Conservation (phyloP, 2,329 filamentous ascomycete genomes). For the Colletotrichum higginsianum region DNA sequence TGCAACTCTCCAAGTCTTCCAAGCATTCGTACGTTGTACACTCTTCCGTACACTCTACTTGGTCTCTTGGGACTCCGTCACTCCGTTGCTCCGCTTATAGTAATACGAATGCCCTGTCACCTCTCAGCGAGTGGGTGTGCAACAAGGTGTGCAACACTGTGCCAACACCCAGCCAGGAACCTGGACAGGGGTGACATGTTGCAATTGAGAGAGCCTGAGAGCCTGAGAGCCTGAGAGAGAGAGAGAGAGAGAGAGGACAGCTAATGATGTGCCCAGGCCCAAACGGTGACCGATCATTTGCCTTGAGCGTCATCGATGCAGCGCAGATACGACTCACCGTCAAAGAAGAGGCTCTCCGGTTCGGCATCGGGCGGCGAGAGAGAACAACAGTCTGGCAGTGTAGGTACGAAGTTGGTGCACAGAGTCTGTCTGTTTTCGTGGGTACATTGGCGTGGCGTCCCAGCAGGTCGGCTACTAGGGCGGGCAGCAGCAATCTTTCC, state of each 20-base stretch:
- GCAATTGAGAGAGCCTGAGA: not conserved
- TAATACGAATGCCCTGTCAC: not conserved
- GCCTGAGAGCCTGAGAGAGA: too few relatives aligned
- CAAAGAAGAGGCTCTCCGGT: not conserved
- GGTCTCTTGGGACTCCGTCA: not conserved
- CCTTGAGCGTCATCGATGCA: not conserved
- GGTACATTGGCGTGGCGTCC: not conserved
- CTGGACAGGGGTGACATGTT: constrained; percentile 6
- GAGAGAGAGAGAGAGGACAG: not conserved
- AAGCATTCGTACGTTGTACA: too few relatives aligned
- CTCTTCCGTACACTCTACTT: not conserved
- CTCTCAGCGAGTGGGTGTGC: not conserved
- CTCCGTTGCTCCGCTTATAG: not conserved
- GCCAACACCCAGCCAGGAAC: constrained; percentile 3
- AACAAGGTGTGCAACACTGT: too few relatives aligned
- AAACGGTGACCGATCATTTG: not conserved
- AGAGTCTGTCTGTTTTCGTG: too few relatives aligned
- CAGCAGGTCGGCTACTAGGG: constrained; percentile 31
- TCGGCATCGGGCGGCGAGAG: not conserved
- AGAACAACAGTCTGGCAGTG: not conserved
- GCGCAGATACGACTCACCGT: not conserved
- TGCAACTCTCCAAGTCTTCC: not conserved
- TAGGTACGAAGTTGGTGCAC: too few relatives aligned
- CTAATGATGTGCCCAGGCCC: not conserved
- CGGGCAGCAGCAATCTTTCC: not conserved